Conservation (phyloP, 169 alveolate genomes). For the Theileria equi region DNA sequence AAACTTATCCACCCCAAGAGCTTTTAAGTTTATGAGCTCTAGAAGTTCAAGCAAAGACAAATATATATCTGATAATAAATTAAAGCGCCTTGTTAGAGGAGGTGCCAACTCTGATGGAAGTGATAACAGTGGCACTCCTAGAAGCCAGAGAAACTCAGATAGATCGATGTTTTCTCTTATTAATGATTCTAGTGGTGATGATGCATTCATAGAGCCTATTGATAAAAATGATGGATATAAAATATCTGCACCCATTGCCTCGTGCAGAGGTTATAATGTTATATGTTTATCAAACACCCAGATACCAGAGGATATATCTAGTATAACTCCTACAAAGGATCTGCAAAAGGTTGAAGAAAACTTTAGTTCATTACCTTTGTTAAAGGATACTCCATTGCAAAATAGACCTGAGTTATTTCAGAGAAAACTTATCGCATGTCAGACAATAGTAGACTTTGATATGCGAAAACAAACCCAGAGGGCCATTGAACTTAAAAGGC, state of each 20-base stretch:
- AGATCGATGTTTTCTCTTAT: too few relatives aligned
- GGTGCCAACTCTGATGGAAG: background rate
- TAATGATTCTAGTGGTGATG: background rate
- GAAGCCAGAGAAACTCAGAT: too few relatives aligned
- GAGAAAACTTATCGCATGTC: constrained; percentile 81
- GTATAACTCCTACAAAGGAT: too few relatives aligned
- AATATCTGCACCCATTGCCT: background rate
- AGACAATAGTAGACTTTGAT: constrained; percentile 72
- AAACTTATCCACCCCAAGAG: constrained; percentile 32
- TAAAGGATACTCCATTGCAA: constrained; percentile 70
- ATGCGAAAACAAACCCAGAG: constrained; percentile 51
- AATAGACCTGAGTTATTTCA: constrained; percentile 76
- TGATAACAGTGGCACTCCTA: too few relatives aligned
- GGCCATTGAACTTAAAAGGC: constrained; percentile 81
- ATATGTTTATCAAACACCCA: constrained; percentile 3
- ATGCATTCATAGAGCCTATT: background rate
- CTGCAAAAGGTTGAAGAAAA: constrained; percentile 61
- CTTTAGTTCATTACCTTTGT: constrained; percentile 66
- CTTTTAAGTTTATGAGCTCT: background rate
- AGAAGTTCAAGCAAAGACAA: too few relatives aligned
- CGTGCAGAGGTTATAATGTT: constrained; percentile 9
- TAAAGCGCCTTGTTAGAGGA: background rate
- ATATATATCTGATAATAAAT: too few relatives aligned
- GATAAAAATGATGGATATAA: too few relatives aligned
- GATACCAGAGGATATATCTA: background rate